Conservation (phyloP, 495 filamentous ascomycete genomes). For the Penicillium taxi region DNA sequence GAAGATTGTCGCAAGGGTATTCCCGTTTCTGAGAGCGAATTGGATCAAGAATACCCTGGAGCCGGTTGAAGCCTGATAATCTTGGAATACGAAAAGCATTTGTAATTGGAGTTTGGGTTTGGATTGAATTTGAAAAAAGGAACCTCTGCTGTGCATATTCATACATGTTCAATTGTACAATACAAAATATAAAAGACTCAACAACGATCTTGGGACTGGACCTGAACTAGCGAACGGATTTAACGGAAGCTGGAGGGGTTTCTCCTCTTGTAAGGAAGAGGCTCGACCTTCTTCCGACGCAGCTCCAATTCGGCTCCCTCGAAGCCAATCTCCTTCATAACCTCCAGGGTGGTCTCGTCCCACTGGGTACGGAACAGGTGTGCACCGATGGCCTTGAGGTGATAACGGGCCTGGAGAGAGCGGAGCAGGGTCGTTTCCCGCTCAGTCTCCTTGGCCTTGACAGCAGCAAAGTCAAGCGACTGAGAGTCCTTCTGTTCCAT, state of each 20-base stretch:
- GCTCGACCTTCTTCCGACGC: slow-evolving; percentile 60
- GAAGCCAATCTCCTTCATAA: slow-evolving; percentile 75
- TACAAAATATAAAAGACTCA: slow-evolving; percentile 32
- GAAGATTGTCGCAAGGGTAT: slow-evolving; percentile 66
- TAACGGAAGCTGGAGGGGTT: slow-evolving; percentile 41
- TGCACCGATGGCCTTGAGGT: slow-evolving; percentile 67
- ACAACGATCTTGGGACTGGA: slow-evolving; percentile 15
- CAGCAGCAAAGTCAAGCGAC: slow-evolving; percentile 49
- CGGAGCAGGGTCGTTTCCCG: slow-evolving; percentile 66
- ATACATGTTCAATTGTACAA: slow-evolving; percentile 44
- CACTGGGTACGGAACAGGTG: slow-evolving; percentile 81
- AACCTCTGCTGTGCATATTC: slow-evolving; percentile 36
- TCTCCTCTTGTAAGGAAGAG: slow-evolving; percentile 48
- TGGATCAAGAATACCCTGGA: slow-evolving; percentile 47
- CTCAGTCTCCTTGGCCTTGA: slow-evolving; percentile 45
- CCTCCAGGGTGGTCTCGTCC: slow-evolving; percentile 75
- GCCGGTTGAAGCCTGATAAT: slow-evolving; percentile 27
- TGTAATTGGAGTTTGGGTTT: slow-evolving; percentile 27
- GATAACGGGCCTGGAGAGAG: slow-evolving; percentile 58
- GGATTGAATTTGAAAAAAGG: slow-evolving; percentile 11
- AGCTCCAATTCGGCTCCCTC: slow-evolving; percentile 76
- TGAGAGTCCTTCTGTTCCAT: slow-evolving; percentile 63
- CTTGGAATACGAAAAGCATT: slow-evolving; percentile 17
- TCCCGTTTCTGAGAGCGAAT: slow-evolving; percentile 43
- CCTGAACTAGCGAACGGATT: slow-evolving; percentile 11